Evolutionary conservation across 208 protist genomes (phyloP), one percentile per base, ranked within the genome.

Genomic region (Phytomonas sp.): DNA sequence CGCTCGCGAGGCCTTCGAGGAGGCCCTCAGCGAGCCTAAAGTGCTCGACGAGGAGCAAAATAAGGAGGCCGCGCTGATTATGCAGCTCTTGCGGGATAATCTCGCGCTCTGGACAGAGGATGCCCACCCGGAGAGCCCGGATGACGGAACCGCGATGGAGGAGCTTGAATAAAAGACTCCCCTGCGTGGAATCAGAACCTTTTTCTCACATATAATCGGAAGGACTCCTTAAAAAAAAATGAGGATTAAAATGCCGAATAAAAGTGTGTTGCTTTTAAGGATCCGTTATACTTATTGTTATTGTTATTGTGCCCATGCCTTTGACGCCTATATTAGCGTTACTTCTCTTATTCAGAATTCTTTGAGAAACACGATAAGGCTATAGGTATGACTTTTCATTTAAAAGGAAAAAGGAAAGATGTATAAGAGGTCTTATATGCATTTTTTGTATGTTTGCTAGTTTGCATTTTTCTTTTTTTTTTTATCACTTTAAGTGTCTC

Each of bases 71-170:
- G 99, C 98, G 5, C 91, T 99, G 52, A 99, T 99, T 79, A 99
- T 99, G 97, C 98, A 99, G 85, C 93, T 99, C 42, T 86, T 99
- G 33, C 84, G 98, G 40, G 98, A 99, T 80, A 99, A 99, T 92
- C 90, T 99, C 19, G 98, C 98, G 6, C 88, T 99, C 19, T 99
- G 99, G 98, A 98, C 97, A 14, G 92, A 97, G 80, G 89, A 95
- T 80, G 75, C 87, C n/a, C 82, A 89, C 66, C 82, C 86, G 23
- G 88, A 93, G 60, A 87, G 82, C 66, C 80, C 77, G 40, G 88
- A 95, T 65, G 88, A 93, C 69, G 88, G 86, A 66, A 92, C 86
- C 10, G 87, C 86, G 33, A 91, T 95, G 88, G 84, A 92, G 78
- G 88, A 95, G 63, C 81, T 94, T 29, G 88, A 95, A 85, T 95